Evolutionary conservation across 2,329 filamentous ascomycete genomes (phyloP), one percentile per base, ranked within the genome.

Genomic region (Xylariales sp.): DNA sequence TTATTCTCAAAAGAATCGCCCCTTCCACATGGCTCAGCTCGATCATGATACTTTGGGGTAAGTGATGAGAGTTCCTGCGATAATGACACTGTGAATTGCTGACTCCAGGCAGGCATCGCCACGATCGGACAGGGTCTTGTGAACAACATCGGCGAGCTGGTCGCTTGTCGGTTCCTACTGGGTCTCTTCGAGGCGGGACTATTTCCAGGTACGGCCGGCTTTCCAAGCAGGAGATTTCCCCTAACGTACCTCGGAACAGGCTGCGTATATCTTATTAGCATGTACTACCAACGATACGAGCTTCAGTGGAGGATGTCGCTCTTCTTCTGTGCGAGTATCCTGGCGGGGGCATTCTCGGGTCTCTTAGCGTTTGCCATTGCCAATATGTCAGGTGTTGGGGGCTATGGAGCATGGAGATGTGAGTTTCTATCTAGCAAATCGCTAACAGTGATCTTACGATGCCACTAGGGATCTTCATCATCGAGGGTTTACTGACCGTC

Each of bases 281-380:
- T 56, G 48, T 54, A 33, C n/a, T 40, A 40, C 20, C 50, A 53
- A 18, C 42, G 45, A 11, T 50, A 44, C 18, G 50, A 55, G 32
- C 19, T 48, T 9, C 50, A 52, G 29, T 46, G 45, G 42, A 41
- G 51, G 5, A 43, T 54, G 6, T 46, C 47, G 10, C 16, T 54
- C 15, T 52, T 51, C 43, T 55, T 50, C 42, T 48, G 33, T 5
- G 37, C 44, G 3, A 38, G 45, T 3, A 47, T 52, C 29, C 16
- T 75, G 33, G 71, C 73, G 1, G 38, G 38, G 6, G 38, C 38
- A 10, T 40, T 40, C 15, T 40, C 38, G 11, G 38, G 38, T 1
- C 55, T 77, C 14, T 56, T 77, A 0, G 74, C 74, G 2, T 74
- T 64, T 46, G 71, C 57, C 2, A 74, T 76, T 28, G 65, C 64